Evolutionary conservation across 129 eudicot genomes (phyloP).

Genomic region (Escallonia herrerae): DNA sequence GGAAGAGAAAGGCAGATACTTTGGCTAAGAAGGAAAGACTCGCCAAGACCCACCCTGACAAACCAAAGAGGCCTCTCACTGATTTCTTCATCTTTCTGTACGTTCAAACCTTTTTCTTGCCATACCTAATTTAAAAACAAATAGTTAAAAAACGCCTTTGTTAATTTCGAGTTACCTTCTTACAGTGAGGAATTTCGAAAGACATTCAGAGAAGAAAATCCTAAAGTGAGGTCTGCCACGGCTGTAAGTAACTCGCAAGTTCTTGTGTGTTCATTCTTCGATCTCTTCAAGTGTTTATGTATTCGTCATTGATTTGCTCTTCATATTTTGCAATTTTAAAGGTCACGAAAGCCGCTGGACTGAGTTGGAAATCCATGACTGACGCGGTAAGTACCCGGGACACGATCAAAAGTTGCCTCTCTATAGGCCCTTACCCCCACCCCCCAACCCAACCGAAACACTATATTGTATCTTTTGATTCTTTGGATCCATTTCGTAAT

Average conservation of each 20-base stretch:
- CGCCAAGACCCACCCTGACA: conserved; percentile 77
- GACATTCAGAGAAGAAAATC: conserved; percentile 79
- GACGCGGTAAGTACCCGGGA: conserved; percentile 48
- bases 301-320: conserved; percentile 3
- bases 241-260: conserved; percentile 37
- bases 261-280: no score
- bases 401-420: neutral
- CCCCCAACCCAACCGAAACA: no score
- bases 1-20: conserved; percentile 73
- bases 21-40: conserved; percentile 41
- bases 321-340: conserved; percentile 15
- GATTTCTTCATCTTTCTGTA: conserved; percentile 97
- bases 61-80: conserved; percentile 96
- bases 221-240: conserved; percentile 75
- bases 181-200: conserved; percentile 84
- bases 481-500: no score
- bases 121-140: no score
- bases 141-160: conserved; percentile 3
- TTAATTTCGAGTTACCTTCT: conserved; percentile 1
- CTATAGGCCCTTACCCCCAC: no score
- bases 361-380: conserved; percentile 79
- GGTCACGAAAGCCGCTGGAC: conserved; percentile 99
- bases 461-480: no score
- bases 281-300: no score
- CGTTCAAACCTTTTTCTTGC: conserved; percentile 8